Conservation (phyloP, 768 basidiomycete genomes). For the Lentinula boryana region DNA sequence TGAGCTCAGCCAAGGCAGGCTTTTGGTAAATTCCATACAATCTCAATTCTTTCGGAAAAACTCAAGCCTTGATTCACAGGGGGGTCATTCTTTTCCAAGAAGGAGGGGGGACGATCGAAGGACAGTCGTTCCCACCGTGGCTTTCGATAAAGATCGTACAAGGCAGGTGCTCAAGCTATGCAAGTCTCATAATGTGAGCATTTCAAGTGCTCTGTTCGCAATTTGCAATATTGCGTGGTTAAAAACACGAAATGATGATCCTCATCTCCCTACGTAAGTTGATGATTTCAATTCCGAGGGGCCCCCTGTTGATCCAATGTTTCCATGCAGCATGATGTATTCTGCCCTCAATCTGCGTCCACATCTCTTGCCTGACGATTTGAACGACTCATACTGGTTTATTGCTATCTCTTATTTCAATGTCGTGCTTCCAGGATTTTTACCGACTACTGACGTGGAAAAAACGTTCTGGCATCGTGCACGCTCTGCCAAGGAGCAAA, state of each 20-base stretch:
- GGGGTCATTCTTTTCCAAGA: conserved; percentile 70
- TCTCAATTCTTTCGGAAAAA: neutral
- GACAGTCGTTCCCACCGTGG: conserved; percentile 67
- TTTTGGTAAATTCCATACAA: conserved; percentile 36
- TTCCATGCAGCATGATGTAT: conserved; percentile 63
- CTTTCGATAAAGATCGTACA: conserved; percentile 50
- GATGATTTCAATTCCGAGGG: neutral
- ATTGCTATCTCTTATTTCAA: conserved; percentile 81
- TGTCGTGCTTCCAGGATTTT: conserved; percentile 69
- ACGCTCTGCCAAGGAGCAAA: conserved; percentile 61
- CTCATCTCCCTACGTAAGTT: conserved; percentile 50
- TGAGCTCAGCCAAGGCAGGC: conserved; percentile 42
- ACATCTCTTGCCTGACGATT: conserved; percentile 34
- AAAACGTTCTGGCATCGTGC: conserved; percentile 73
- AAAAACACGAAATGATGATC: conserved; percentile 34
- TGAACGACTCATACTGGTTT: conserved; percentile 71
- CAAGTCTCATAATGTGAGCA: conserved; percentile 66
- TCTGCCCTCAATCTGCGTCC: conserved; percentile 78
- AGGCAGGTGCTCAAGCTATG: conserved; percentile 61
- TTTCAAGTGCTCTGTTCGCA: conserved; percentile 71
- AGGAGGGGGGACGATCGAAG: conserved; percentile 35
- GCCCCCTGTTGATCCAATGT: neutral
- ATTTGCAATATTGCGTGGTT: conserved; percentile 74
- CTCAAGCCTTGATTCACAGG: conserved; percentile 28
- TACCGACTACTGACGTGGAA: conserved; percentile 40